Base-by-base conservation (phyloP, 345 rosid genomes). In the Sapria himalayana region DNA sequence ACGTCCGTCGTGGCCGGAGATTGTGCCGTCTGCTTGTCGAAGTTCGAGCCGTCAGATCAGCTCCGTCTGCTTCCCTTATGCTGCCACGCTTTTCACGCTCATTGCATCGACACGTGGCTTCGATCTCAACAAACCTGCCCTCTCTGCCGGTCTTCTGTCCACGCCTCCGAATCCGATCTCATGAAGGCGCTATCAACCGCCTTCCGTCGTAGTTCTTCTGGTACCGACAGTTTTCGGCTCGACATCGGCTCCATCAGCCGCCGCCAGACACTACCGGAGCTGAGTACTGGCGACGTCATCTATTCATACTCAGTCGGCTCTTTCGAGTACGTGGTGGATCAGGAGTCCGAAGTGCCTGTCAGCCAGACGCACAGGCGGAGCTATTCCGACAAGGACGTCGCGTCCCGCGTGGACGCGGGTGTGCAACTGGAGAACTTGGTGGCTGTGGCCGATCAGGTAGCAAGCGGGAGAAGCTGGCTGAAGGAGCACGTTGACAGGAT, bases 161-260 rank as follows among this genome's bases (percentile, higher is more conserved):
- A 57, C 37, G 72, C 70, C n/a, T 59, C 93, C 6, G 85, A 78
- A 0, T 57, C 91, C 2, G 82, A 78, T 51, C 29, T 76, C 24
- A 49, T 62, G 25, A 79, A 70, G 54, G 25, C 78, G 4, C 41
- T 73, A 27, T 58, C 75, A 0, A 29, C 62, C 19, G 5, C 19
- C 14, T 37, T 14, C 19, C 52, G 25, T 2, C 23, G 10, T 1
- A 29, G 14, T 15, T 35, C 29, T 11, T 48, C 38, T 3, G 55
- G 52, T 15, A 55, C 49, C 16, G 72, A 60, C 40, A 89, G 93
- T 21, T 89, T 89, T 49, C 71, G 82, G 4, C 61, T 89, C 3
- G 93, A 82, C 70, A 82, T 89, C 31, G 98, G 98, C 56, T 78
- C 98, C 1, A 36, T 89, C 7, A 78, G 93, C 69, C 63, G 54